Evolutionary conservation across 1,284 basidiomycete species (phyloP).

Genomic region (Ustilago vetiveriae): DNA sequence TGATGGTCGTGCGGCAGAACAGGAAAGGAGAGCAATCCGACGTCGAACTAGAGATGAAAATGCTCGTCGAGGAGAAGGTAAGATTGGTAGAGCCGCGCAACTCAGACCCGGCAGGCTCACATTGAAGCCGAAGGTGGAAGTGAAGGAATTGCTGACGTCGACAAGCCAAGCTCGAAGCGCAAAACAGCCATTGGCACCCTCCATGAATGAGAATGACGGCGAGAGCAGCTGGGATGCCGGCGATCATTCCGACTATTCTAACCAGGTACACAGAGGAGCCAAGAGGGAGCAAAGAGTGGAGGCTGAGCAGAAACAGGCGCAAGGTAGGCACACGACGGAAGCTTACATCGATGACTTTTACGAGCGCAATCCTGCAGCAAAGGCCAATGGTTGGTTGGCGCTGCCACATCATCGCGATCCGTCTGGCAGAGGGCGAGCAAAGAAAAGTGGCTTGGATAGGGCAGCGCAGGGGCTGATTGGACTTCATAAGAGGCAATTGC

Average conservation of each 20-base stretch:
- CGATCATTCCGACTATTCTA: slow-evolving; percentile 24
- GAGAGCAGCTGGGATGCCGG: slow-evolving; percentile 12
- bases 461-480: slow-evolving; percentile 3
- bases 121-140: too few species aligned
- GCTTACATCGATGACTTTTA: slow-evolving; percentile 23
- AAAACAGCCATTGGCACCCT: too few species aligned
- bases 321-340: background rate
- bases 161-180: too few species aligned
- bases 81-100: slow-evolving; percentile 21
- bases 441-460: background rate
- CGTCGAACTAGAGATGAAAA: slow-evolving; percentile 7
- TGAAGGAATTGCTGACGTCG: too few species aligned
- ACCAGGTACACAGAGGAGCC: background rate
- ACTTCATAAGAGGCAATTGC: background rate
- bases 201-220: background rate
- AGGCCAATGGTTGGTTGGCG: slow-evolving; percentile 40
- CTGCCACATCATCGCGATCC: slow-evolving; percentile 21
- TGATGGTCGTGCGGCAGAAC: too few species aligned
- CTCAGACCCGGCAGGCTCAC: slow-evolving; percentile 25
- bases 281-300: background rate
- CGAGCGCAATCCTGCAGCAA: slow-evolving; percentile 23
- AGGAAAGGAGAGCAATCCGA: background rate
- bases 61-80: slow-evolving; percentile 15
- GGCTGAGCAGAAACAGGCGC: background rate
- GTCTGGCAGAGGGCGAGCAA: background rate